phyloP scores from a whole-genome alignment of 2,329 filamentous ascomycete species.

The Madurella mycetomatis region DNA sequence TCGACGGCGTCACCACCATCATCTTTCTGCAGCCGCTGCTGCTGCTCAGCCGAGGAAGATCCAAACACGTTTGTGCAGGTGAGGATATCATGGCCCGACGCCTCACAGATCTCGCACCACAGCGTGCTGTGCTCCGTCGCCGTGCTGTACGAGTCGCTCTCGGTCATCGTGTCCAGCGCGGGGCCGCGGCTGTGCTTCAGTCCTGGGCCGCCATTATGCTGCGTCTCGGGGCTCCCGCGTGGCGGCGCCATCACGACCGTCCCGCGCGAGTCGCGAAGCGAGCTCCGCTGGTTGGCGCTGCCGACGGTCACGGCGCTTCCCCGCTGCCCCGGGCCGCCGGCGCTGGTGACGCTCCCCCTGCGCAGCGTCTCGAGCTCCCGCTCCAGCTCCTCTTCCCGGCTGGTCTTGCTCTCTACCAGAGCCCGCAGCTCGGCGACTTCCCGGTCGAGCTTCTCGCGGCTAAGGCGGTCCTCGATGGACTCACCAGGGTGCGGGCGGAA shows the following conservation, averaged over 20 bases:
- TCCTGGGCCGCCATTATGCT: slow-evolving; percentile 35
- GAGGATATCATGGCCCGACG: slow-evolving; percentile 84
- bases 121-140: slow-evolving; percentile 68
- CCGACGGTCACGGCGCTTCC: slow-evolving; percentile 47
- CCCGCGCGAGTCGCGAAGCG: slow-evolving; percentile 61
- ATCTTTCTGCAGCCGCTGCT: slow-evolving; percentile 10
- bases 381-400: slow-evolving; percentile 79
- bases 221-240: slow-evolving; percentile 45
- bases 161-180: slow-evolving; percentile 64
- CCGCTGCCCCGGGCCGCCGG: slow-evolving; percentile 38
- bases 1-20: too few species aligned
- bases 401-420: slow-evolving; percentile 66
- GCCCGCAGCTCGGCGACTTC: slow-evolving; percentile 75
- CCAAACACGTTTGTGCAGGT: slow-evolving; percentile 90
- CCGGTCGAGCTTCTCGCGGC: slow-evolving; percentile 68
- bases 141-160: slow-evolving; percentile 65
- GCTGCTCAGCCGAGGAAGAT: slow-evolving; percentile 28
- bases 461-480: slow-evolving; percentile 52
- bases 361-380: slow-evolving; percentile 69
- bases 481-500: slow-evolving; percentile 44
- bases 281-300: slow-evolving; percentile 50
- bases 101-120: slow-evolving; percentile 96
- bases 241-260: slow-evolving; percentile 58
- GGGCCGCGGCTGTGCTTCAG: slow-evolving; percentile 40
- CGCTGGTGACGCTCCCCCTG: slow-evolving; percentile 34